Conservation (phyloP, 306 rosid species). For the Potentilla sterilis region DNA sequence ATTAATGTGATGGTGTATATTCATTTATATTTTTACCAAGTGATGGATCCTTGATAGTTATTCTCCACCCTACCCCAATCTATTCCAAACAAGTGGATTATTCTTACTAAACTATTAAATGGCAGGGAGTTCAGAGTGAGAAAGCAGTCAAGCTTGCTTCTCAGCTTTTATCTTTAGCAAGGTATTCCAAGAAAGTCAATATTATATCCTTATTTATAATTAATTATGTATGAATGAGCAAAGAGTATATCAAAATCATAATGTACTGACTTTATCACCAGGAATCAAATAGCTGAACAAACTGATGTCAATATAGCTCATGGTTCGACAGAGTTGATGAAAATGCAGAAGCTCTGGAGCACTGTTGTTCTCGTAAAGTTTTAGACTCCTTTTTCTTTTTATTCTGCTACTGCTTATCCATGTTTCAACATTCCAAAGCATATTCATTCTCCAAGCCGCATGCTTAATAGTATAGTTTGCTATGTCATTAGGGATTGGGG, state of each 20-base stretch:
- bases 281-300: slow-evolving; percentile 57
- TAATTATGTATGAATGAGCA: slow-evolving; percentile 4
- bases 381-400: slow-evolving; percentile 13
- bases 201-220: not conserved
- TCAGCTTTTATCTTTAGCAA: slow-evolving; percentile 42
- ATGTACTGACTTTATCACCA: slow-evolving; percentile 23
- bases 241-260: slow-evolving; percentile 18
- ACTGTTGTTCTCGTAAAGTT: slow-evolving; percentile 59
- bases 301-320: slow-evolving; percentile 43
- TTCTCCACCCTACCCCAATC: slow-evolving; percentile 3
- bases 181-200: slow-evolving; percentile 35
- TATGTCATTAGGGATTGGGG: not conserved
- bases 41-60: not conserved
- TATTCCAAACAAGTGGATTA: not conserved
- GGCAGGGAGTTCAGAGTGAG: slow-evolving; percentile 50
- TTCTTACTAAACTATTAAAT: slow-evolving; percentile 16
- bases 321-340: slow-evolving; percentile 52
- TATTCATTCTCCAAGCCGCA: not conserved
- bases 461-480: slow-evolving; percentile 1
- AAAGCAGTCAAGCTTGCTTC: slow-evolving; percentile 45
- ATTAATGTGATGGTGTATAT: not conserved
- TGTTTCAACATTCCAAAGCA: not conserved
- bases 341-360: slow-evolving; percentile 65
- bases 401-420: not conserved
- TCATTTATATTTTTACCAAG: not conserved